phyloP scores from a whole-genome alignment of 371 early-diverging fungal genomes.

The Polyrhizophydium stewartii region DNA sequence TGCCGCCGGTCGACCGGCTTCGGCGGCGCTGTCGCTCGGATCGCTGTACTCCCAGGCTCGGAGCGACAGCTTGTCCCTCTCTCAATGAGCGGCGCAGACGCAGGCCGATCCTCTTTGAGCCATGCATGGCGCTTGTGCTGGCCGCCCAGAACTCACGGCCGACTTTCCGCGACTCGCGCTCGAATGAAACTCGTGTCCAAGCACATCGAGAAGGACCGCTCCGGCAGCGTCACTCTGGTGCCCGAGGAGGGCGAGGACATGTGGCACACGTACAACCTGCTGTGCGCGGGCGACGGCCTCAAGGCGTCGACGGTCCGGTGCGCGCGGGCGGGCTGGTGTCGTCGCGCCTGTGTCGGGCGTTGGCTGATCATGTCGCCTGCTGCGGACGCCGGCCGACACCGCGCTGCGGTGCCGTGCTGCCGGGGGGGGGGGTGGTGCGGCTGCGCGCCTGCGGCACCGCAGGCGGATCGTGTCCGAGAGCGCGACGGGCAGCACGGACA shows the following conservation, averaged over 20 bases:
- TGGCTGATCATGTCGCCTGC: neutral
- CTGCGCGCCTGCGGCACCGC: neutral
- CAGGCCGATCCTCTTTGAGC: too few relatives aligned
- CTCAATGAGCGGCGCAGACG: too few relatives aligned
- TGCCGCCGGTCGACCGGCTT: too few relatives aligned
- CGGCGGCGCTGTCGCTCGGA: too few relatives aligned
- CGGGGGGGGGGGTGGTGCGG: too few relatives aligned
- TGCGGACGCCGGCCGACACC: too few relatives aligned
- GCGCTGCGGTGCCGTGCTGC: too few relatives aligned
- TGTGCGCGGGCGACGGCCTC: slow-evolving; percentile 80
- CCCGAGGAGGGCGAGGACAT: slow-evolving; percentile 96
- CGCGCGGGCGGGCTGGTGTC: neutral
- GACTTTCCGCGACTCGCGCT: too few relatives aligned
- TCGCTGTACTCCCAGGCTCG: too few relatives aligned
- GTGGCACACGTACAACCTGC: slow-evolving; percentile 97
- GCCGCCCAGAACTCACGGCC: too few relatives aligned
- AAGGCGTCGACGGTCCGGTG: slow-evolving; percentile 85
- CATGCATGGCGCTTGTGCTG: too few relatives aligned
- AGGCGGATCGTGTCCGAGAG: slow-evolving; percentile 83
- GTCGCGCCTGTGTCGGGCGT: neutral
- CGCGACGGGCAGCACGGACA: slow-evolving; percentile 85
- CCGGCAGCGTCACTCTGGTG: slow-evolving; percentile 37
- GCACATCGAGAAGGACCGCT: slow-evolving; percentile 35
- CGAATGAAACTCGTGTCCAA: slow-evolving; percentile 36
- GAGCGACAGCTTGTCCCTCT: too few relatives aligned